Evolutionary conservation across 2,329 filamentous ascomycete species (phyloP).

Genomic region (Macrophomina phaseolina): DNA sequence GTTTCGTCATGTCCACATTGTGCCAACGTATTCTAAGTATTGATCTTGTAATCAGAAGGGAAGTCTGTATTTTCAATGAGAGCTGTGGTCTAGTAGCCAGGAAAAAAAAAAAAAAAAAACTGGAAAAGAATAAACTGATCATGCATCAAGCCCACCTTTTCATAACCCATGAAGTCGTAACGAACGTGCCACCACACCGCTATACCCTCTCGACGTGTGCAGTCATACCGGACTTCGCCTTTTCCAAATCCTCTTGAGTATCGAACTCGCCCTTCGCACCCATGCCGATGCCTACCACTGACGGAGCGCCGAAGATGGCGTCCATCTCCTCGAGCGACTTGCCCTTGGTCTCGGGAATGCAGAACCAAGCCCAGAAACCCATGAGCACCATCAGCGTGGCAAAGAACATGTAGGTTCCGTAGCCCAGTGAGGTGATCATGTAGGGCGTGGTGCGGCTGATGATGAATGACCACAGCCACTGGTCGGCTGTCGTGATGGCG

Average conservation of each 20-base stretch:
- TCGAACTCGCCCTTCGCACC: not conserved
- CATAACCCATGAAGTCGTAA: not conserved
- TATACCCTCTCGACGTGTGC: conserved; percentile 10
- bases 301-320: conserved; percentile 62
- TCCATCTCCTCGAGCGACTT: conserved; percentile 64
- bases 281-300: not conserved
- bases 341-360: conserved; percentile 61
- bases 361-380: conserved; percentile 63
- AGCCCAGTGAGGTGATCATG: conserved; percentile 56
- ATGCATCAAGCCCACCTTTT: not conserved
- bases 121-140: too few species aligned
- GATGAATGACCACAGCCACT: conserved; percentile 60
- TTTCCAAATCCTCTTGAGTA: not conserved
- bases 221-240: not conserved
- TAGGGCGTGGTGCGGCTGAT: conserved; percentile 57
- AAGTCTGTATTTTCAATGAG: too few species aligned
- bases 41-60: too few species aligned
- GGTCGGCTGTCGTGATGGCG: conserved; percentile 55
- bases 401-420: conserved; percentile 56
- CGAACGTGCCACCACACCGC: not conserved
- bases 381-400: conserved; percentile 61
- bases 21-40: too few species aligned
- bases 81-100: too few species aligned
- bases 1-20: too few species aligned
- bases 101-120: too few species aligned